Evolutionary conservation across 1,284 basidiomycete species (phyloP), one percentile per base, ranked within the genome.

Genomic region (Cutaneotrichosporon spelunceum): DNA sequence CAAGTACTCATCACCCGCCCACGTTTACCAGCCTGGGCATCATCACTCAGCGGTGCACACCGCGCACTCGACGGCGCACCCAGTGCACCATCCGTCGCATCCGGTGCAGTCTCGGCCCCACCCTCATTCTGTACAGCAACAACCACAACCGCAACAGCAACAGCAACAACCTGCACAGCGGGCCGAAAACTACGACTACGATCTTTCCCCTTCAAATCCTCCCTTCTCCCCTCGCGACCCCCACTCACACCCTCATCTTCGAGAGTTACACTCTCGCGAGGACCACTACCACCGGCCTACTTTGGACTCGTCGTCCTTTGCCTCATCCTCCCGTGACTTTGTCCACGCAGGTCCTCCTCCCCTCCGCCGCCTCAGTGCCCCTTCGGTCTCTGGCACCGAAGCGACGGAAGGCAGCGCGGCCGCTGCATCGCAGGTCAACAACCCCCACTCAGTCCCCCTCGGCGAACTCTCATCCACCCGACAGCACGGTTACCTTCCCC

Each of bases 271-370:
- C 21, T 33, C 44, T 29, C 42, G 23, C 34, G 23, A 24, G 21
- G 21, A 53, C 14, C 33, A 44, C 36, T 26, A 23, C 54, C 27
- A 13, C 42, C 23, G 47, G 24, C 23, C 47, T 27, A 13, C 36
- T 39, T 39, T 39, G 36, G 36, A 39, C 13, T 53, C 52, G 10
- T 53, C 52, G 33, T 53, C 49, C 19, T 52, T 33, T 19, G n/a
- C n/a, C 33, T 33, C 33, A 13, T 30, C 30, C 14, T 8, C 24
- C 16, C 56, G 56, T 19, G 56, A 57, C 47, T 49, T 57, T 53
- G 60, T 61, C 8, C 61, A 63, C 61, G 57, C 54, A 42, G 57
- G 47, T 19, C 61, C 61, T 30, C 61, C 61, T 29, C 61, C 61
- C 13, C 54, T 63, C 14, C 61, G 61, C 33, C 61, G 61, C 39